Percentiles rank a stretch among this genome's conserved stretches.
Evolutionary conservation across 352 stramenopile species (phyloP).

Genomic region (Pythium phragmitis): DNA sequence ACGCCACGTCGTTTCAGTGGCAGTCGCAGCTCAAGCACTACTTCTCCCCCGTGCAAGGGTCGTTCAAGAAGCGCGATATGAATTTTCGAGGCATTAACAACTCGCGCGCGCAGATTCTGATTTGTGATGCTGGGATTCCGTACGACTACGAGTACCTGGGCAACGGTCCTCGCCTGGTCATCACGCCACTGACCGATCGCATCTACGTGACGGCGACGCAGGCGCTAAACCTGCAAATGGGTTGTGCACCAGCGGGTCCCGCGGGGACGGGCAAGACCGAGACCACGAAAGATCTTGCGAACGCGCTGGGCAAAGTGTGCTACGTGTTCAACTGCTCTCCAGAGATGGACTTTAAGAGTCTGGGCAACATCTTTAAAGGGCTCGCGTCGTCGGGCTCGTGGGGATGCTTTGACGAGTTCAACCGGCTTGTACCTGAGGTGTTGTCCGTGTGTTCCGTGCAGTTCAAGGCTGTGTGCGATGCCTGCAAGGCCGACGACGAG

Average conservation of each 20-base stretch:
- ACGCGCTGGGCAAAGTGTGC: constrained; percentile 93
- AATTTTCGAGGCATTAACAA: constrained; percentile 85
- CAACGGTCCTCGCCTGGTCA: constrained; percentile 93
- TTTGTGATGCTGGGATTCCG: constrained; percentile 92
- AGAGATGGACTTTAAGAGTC: constrained; percentile 95
- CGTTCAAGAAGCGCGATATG: constrained; percentile 90
- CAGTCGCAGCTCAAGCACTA: constrained; percentile 96
- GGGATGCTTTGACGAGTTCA: constrained; percentile 98
- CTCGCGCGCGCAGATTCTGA: constrained; percentile 82
- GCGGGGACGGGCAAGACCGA: constrained; percentile 94
- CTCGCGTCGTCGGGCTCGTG: constrained; percentile 93
- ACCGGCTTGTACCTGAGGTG: constrained; percentile 93
- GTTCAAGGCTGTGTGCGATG: constrained; percentile 96
- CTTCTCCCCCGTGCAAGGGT: constrained; percentile 84
- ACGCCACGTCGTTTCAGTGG: constrained; percentile 91
- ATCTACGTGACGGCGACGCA: constrained; percentile 97
- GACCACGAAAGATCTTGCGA: constrained; percentile 95
- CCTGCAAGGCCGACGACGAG: constrained; percentile 92
- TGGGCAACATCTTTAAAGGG: constrained; percentile 98
- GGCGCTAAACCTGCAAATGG: constrained; percentile 92
- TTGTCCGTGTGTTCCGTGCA: constrained; percentile 94
- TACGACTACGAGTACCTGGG: constrained; percentile 98
- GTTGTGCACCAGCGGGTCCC: constrained; percentile 74
- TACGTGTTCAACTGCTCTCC: constrained; percentile 96
- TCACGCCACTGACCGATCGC: constrained; percentile 95